Conservation (phyloP, 371 early-diverging fungal species). For the Actinomortierella wolfii region DNA sequence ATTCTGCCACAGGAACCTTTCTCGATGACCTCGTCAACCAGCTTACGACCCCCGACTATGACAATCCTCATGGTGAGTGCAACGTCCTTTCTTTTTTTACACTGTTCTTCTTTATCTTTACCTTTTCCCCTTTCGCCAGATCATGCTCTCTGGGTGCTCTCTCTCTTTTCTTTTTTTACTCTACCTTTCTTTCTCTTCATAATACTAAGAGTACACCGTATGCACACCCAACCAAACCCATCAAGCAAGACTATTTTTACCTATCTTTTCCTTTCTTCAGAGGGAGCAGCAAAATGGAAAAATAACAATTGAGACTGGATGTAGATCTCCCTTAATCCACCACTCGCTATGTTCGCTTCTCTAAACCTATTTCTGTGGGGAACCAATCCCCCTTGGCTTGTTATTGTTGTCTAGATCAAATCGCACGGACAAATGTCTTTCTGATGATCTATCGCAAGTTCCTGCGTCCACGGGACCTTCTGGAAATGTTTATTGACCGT, state of each 20-base stretch:
- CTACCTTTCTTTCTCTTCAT: not conserved
- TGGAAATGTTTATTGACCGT: slow-evolving; percentile 52
- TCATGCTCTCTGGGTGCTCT: not conserved
- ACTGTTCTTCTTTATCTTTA: not conserved
- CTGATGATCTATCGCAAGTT: slow-evolving; percentile 61
- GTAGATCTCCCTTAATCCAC: too few relatives aligned
- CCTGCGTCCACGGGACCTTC: slow-evolving; percentile 58
- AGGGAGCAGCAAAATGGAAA: too few relatives aligned
- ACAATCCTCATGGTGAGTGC: slow-evolving; percentile 21
- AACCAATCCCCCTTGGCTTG: too few relatives aligned
- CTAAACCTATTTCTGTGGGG: too few relatives aligned
- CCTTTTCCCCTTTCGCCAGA: not conserved
- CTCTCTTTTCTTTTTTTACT: slow-evolving; percentile 1
- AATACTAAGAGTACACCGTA: not conserved
- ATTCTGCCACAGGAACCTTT: slow-evolving; percentile 16
- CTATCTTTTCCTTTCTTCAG: too few relatives aligned
- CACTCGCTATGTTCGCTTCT: too few relatives aligned
- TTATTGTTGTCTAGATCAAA: slow-evolving; percentile 17
- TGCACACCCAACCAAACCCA: too few relatives aligned
- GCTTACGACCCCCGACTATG: slow-evolving; percentile 24
- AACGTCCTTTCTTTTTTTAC: slow-evolving; percentile 1
- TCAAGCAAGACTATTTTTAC: not conserved
- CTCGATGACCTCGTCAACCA: slow-evolving; percentile 39
- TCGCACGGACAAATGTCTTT: slow-evolving; percentile 46
- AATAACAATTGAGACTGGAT: too few relatives aligned